Evolutionary conservation across 495 filamentous ascomycete genomes (phyloP).

Genomic region (Podospora pseudoanserina): DNA sequence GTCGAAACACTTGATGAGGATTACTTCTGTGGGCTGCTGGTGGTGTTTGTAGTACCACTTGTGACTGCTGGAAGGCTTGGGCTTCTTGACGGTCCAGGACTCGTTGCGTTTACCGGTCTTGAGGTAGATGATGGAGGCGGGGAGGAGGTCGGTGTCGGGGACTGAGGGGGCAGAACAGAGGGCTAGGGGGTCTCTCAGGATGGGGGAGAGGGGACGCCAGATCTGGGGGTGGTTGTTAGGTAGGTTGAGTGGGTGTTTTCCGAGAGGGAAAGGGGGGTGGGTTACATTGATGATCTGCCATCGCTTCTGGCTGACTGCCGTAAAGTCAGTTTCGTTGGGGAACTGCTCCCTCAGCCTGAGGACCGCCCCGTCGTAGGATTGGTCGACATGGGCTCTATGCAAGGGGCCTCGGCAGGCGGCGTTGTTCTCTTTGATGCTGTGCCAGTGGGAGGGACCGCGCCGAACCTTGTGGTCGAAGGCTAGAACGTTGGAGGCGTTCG

Average conservation of each 20-base stretch:
- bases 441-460: slow-evolving; percentile 43
- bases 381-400: slow-evolving; percentile 66
- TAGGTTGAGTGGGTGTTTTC: not conserved
- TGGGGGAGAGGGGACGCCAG: slow-evolving; percentile 63
- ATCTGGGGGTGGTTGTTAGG: not conserved
- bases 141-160: slow-evolving; percentile 61
- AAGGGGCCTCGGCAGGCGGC: slow-evolving; percentile 55
- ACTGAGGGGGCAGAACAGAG: slow-evolving; percentile 60
- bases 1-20: slow-evolving; percentile 70
- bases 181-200: slow-evolving; percentile 58
- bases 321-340: slow-evolving; percentile 45
- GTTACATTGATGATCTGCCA: not conserved
- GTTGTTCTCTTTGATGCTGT: slow-evolving; percentile 31
- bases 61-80: slow-evolving; percentile 44
- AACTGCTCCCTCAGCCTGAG: slow-evolving; percentile 55
- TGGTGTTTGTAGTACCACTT: slow-evolving; percentile 75
- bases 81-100: slow-evolving; percentile 58
- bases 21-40: slow-evolving; percentile 56
- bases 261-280: not conserved
- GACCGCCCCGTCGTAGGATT: slow-evolving; percentile 59
- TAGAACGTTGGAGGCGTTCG: slow-evolving; percentile 58
- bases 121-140: slow-evolving; percentile 67
- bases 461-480: slow-evolving; percentile 74
- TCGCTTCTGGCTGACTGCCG: not conserved
- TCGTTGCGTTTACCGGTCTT: slow-evolving; percentile 49